Evolutionary conservation across 169 alveolate species (phyloP).

Genomic region (Cytauxzoon felis): DNA sequence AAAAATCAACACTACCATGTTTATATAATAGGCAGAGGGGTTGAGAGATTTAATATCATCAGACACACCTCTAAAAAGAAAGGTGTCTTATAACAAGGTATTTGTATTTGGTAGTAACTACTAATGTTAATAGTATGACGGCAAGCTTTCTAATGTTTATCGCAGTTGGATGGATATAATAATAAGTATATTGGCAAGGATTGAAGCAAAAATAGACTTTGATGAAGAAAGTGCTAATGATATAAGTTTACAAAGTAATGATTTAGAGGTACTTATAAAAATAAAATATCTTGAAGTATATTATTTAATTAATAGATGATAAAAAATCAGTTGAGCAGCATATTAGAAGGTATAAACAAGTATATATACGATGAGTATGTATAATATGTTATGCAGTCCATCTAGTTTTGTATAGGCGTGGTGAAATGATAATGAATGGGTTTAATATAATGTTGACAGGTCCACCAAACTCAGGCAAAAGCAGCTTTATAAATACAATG

Average conservation of each 20-base stretch:
- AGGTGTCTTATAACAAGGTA: slow-evolving; percentile 48
- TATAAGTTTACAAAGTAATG: neutral
- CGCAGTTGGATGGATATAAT: slow-evolving; percentile 39
- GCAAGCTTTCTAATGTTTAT: slow-evolving; percentile 14
- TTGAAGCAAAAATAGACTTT: slow-evolving; percentile 59
- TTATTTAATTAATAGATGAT: neutral
- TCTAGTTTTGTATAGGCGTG: no score
- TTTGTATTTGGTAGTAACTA: neutral
- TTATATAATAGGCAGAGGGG: slow-evolving; percentile 43
- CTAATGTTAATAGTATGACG: neutral
- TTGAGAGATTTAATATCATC: slow-evolving; percentile 50
- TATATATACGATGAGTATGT: slow-evolving; percentile 27
- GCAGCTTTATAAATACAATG: slow-evolving; percentile 65
- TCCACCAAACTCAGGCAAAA: slow-evolving; percentile 73
- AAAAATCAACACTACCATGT: neutral
- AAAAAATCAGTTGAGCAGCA: neutral
- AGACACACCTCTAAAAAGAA: slow-evolving; percentile 15
- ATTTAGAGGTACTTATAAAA: neutral
- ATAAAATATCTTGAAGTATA: neutral
- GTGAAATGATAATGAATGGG: slow-evolving; percentile 42
- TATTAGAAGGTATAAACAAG: slow-evolving; percentile 19
- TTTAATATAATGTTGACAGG: slow-evolving; percentile 58
- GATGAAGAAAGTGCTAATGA: slow-evolving; percentile 57
- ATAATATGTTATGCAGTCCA: no score
- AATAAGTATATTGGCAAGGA: slow-evolving; percentile 4